Percentiles rank a stretch among this genome's conserved stretches.
phyloP scores from a whole-genome alignment of 1,284 basidiomycete genomes.

The Cryptococcus hybrid region DNA sequence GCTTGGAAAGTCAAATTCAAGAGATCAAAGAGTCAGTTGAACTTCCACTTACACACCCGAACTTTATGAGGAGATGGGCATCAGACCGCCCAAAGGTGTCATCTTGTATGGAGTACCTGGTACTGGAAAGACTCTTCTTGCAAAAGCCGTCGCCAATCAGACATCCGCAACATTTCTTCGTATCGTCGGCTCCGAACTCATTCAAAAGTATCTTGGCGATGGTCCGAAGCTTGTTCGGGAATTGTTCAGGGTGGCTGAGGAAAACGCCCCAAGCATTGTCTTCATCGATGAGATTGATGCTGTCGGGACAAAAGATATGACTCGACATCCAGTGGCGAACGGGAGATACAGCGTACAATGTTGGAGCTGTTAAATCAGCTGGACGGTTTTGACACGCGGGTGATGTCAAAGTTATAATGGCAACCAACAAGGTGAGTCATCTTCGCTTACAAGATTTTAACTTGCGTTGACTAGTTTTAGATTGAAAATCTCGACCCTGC shows the following conservation, averaged over 20 bases:
- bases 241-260: constrained; percentile 94
- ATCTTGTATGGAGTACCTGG: constrained; percentile 98
- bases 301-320: constrained; percentile 95
- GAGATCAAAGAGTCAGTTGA: constrained; percentile 99
- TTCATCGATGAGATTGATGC: constrained; percentile 99
- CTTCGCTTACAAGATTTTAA: background rate
- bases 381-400: constrained; percentile 99
- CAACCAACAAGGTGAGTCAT: constrained; percentile 46
- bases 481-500: constrained; percentile 96
- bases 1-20: constrained; percentile 93
- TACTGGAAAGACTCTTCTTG: constrained; percentile 96
- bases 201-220: constrained; percentile 99
- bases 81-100: constrained; percentile 97
- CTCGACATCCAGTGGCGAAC: constrained; percentile 94
- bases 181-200: constrained; percentile 96
- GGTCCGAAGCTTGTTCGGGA: constrained; percentile 99
- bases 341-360: constrained; percentile 99
- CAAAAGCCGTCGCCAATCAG: constrained; percentile 98
- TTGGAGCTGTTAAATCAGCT: constrained; percentile 96
- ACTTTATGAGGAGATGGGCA: constrained; percentile 99
- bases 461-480: constrained; percentile 58
- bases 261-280: constrained; percentile 96
- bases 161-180: constrained; percentile 98
- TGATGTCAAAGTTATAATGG: constrained; percentile 85
- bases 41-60: constrained; percentile 95